A percentile compares a stretch with the other conserved stretches of the same genome.
phyloP scores from a whole-genome alignment of 139 green algal species.

The Chlorella sp. region DNA sequence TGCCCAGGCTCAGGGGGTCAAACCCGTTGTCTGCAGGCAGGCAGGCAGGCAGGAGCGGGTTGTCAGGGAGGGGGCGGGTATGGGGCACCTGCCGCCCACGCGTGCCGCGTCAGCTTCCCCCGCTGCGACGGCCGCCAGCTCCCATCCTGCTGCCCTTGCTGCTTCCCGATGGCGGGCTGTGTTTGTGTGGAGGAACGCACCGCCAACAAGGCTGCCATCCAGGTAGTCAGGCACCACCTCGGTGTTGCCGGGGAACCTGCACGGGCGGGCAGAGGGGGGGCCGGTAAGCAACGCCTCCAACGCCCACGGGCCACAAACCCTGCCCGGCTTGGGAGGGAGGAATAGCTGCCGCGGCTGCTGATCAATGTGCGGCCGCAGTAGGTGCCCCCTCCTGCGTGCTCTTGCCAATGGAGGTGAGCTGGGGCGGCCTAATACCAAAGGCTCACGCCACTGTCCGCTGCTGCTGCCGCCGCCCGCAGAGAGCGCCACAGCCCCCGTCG shows the following conservation, averaged over 20 bases:
- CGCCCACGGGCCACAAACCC: background rate
- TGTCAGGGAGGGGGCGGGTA: background rate
- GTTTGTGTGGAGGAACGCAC: conserved; percentile 39
- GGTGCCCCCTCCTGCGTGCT: background rate
- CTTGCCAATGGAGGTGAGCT: background rate
- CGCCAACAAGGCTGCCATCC: conserved; percentile 64
- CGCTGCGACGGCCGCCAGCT: background rate
- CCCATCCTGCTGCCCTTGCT: conserved; percentile 48
- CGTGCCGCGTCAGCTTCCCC: background rate
- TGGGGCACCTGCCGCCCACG: background rate
- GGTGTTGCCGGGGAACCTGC: conserved; percentile 50
- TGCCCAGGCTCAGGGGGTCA: conserved; percentile 89
- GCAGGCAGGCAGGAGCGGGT: background rate
- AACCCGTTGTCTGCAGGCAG: conserved; percentile 66
- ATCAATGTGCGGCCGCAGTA: too few species aligned
- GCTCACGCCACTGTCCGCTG: background rate
- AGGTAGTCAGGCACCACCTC: conserved; percentile 67
- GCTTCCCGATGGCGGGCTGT: too few species aligned
- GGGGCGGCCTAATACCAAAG: background rate
- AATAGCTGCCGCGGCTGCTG: too few species aligned
- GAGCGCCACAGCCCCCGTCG: too few species aligned
- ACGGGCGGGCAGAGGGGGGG: background rate
- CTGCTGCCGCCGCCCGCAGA: background rate
- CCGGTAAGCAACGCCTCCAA: background rate
- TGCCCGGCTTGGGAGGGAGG: background rate